Base-by-base conservation (phyloP, 306 rosid species). In the Hippophae gyantsensis region DNA sequence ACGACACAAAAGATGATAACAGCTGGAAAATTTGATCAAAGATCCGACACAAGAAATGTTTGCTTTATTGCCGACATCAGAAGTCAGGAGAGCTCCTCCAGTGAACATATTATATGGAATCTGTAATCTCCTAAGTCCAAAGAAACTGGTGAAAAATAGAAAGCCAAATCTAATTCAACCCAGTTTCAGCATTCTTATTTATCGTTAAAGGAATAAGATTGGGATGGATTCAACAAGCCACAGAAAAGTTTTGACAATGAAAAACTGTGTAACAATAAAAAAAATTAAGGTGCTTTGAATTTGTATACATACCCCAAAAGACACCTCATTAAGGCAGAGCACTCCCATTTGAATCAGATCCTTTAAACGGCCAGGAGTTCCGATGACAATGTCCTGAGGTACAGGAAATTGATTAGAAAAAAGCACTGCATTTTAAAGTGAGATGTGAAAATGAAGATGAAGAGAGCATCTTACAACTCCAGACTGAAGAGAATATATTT, bases 311-410 rank as follows among this genome's bases (percentile, higher is more conserved):
- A 92, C 98, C 81, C 79, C 92, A 83, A 81, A 92, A 27, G 93
- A 83, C 55, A 84, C 95, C 23, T 92, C 95, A 48, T 81, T 68
- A 14, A 92, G 95, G 76, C 65, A 7, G 61, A 80, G 84, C 48
- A 87, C 60, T 60, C 87, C 96, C 92, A 87, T 92, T 67, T 92
- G 90, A 52, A 92, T 76, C 72, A 92, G 79, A 80, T 92, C 96
- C 79, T 80, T 84, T 52, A 92, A 82, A 59, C 99, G 96, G 57
- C 99, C 99, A 57, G 99, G 99, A 43, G 99, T 88, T 77, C 95
- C 96, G 60, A 92, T 88, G 61, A 92, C 88, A 49, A 92, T 84
- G 71, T 92, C 99, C 99, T 92, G 68, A 38, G 45, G 38, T 52
- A 57, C 10, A 46, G 54, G 44, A 43, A 26, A 47, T 13, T 45